Conservation (phyloP, 2,329 filamentous ascomycete genomes). For the Trichoderma sp. region DNA sequence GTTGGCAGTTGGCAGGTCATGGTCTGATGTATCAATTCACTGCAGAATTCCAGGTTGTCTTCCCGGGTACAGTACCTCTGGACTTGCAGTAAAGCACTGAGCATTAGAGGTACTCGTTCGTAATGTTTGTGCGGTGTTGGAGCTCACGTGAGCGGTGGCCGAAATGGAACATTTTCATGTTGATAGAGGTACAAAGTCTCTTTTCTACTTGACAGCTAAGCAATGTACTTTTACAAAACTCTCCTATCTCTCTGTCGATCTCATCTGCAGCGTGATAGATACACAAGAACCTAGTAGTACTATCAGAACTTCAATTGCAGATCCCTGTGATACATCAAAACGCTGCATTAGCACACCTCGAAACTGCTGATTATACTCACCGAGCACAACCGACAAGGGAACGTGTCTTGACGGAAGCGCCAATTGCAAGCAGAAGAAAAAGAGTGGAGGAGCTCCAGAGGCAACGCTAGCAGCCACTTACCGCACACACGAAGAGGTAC, state of each 20-base stretch:
- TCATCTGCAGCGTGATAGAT: not conserved
- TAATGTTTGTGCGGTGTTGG: not conserved
- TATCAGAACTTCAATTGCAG: not conserved
- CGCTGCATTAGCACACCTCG: not conserved
- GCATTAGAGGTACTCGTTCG: not conserved
- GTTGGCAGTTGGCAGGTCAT: not conserved
- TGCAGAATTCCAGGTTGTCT: not conserved
- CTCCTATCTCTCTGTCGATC: not conserved
- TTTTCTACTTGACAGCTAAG: not conserved
- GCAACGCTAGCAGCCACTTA: not conserved
- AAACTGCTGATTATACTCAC: not conserved
- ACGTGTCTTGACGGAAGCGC: constrained; percentile 3
- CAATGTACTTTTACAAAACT: not conserved
- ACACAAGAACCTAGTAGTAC: not conserved
- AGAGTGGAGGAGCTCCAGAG: not conserved
- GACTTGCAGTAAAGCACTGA: not conserved
- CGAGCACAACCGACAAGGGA: not conserved
- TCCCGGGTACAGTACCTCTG: not conserved
- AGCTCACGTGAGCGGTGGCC: not conserved
- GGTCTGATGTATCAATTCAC: not conserved
- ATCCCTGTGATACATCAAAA: not conserved
- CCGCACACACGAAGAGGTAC: not conserved
- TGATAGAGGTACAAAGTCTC: not conserved
- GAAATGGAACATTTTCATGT: not conserved
- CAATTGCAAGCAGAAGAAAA: not conserved